phyloP scores from a whole-genome alignment of 495 filamentous ascomycete species.

The Trichoderma parareesei region DNA sequence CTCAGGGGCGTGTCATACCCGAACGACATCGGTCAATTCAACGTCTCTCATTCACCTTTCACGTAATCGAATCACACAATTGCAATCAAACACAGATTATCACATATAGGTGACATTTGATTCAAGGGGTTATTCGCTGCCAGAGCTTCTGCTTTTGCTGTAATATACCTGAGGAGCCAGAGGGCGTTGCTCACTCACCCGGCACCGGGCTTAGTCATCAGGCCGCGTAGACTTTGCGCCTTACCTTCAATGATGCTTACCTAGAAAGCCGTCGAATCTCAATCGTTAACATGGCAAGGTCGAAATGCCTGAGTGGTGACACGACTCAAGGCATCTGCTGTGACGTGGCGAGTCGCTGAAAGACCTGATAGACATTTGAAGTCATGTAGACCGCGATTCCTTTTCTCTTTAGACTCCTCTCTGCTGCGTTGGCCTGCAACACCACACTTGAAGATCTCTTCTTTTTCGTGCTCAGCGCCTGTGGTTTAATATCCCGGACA shows the following conservation, averaged over 20 bases:
- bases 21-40: too few species aligned
- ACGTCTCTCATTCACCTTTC: too few species aligned
- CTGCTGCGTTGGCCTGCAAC: background rate
- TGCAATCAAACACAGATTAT: too few species aligned
- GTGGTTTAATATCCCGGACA: background rate
- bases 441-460: background rate
- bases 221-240: constrained; percentile 6
- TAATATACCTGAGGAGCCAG: too few species aligned
- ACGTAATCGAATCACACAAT: too few species aligned
- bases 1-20: too few species aligned
- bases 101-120: too few species aligned
- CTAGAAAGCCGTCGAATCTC: background rate
- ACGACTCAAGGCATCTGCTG: constrained; percentile 2
- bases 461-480: background rate
- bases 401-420: background rate
- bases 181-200: background rate
- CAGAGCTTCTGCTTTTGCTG: background rate
- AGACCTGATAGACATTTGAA: background rate
- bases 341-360: constrained; percentile 1
- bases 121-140: too few species aligned
- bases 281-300: background rate
- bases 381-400: background rate
- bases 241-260: background rate
- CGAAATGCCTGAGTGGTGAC: background rate
- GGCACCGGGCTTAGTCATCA: constrained; percentile 1